Evolutionary conservation across 2,329 filamentous ascomycete species (phyloP), one percentile per base, ranked within the genome.

Genomic region (Epichloe festucae): DNA sequence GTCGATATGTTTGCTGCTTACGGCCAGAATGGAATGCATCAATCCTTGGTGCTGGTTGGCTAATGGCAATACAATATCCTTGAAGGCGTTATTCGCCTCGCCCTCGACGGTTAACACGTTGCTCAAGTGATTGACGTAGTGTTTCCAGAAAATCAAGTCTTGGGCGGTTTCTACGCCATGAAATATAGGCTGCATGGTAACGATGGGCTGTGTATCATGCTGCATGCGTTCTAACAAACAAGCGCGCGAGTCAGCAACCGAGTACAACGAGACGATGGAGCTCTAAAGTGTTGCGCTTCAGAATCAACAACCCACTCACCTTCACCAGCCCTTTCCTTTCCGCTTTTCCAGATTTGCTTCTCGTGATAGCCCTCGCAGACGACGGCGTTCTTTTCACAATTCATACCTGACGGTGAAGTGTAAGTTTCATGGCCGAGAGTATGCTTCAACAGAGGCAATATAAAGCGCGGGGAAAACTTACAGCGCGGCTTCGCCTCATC

Each of bases 341-440:
- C 88, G 62, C 87, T 90, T 66, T 84, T 88, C 89, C 89, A 95
- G 49, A 89, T 78, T 53, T 87, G 85, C 64, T 89, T 89, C 55
- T 88, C 85, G 48, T 87, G 87, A 63, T 95, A 95, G 12, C 89
- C 89, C 68, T 95, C 89, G 63, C 89, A 95, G 12, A 90, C 81
- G 12, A 95, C 87, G 8, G 89, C 88, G 65, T 95, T 95, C 74
- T 95, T 95, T 69, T 93, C 85, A 63, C 89, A 95, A 61, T 94
- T 94, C 67, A 88, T 76, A 60, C 87, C 85, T 89, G 52, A 52
- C 21, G 31, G 19, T 27, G 15, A 21, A 11, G 19, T 21, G 14
- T 21, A 49, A 35, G 7, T 23, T 17, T 27, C 31, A 27, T 27
- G 19, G 14, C 14, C 17, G 17, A 4, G 6, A 15, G 5, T 31